phyloP scores from a whole-genome alignment of 805 yeast species.

The Kuraishia hungarica region DNA sequence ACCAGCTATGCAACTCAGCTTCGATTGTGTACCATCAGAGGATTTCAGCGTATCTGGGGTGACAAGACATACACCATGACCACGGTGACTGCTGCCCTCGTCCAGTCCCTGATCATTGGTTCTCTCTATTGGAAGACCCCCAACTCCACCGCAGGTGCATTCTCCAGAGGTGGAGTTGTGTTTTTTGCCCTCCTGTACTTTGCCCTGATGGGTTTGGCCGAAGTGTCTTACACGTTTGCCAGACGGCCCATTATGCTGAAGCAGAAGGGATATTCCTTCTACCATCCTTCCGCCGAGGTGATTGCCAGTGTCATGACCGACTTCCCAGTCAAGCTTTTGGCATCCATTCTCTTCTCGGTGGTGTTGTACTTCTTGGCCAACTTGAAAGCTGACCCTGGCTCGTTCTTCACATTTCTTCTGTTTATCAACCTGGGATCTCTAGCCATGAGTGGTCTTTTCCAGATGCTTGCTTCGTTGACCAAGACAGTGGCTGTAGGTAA shows the following conservation, averaged over 20 bases:
- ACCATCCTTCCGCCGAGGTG: constrained; percentile 70
- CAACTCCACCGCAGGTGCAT: constrained; percentile 44
- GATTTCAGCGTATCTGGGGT: constrained; percentile 46
- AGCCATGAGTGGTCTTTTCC: constrained; percentile 43
- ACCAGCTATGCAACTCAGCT: constrained; percentile 41
- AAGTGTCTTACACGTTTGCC: constrained; percentile 33
- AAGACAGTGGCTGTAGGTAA: constrained; percentile 48
- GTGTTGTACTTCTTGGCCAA: constrained; percentile 51
- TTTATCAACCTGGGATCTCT: constrained; percentile 35
- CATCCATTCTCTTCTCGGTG: constrained; percentile 35
- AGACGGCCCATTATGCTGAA: constrained; percentile 57
- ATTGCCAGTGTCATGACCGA: constrained; percentile 52
- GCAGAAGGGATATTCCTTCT: constrained; percentile 64
- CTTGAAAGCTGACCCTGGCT: constrained; percentile 39
- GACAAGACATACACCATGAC: constrained; percentile 43
- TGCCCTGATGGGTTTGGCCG: constrained; percentile 40
- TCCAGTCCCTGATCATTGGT: constrained; percentile 55
- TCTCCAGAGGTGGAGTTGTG: constrained; percentile 54
- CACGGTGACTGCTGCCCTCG: constrained; percentile 35
- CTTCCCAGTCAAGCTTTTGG: constrained; percentile 49
- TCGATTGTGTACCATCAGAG: constrained; percentile 37
- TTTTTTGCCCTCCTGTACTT: constrained; percentile 52
- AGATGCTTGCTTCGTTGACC: constrained; percentile 41
- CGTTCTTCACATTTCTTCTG: constrained; percentile 43
- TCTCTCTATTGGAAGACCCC: constrained; percentile 53